Evolutionary conservation across 139 green algal species (phyloP).

Genomic region (Zygnema circumcarinatum): DNA sequence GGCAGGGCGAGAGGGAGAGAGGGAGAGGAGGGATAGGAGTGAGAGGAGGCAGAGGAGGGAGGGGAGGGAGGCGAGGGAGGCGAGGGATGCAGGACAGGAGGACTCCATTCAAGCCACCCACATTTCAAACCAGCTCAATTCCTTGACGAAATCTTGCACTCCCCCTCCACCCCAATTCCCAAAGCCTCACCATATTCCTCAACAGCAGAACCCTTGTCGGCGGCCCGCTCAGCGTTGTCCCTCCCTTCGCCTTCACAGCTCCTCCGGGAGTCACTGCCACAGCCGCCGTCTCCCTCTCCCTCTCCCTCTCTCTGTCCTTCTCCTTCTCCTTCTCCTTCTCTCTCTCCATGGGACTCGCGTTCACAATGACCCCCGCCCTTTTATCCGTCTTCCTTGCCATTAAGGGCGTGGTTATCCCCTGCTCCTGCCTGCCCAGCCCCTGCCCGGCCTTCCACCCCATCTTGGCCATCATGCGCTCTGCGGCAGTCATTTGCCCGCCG

Average conservation of each 20-base stretch:
- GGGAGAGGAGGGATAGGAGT: too few species aligned
- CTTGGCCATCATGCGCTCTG: conserved; percentile 91
- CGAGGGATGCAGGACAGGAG: too few species aligned
- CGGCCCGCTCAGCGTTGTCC: conserved; percentile 49
- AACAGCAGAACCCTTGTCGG: conserved; percentile 73
- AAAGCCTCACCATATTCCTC: conserved; percentile 79
- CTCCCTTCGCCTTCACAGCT: conserved; percentile 15
- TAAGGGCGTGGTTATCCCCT: conserved; percentile 90
- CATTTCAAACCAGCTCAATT: too few species aligned
- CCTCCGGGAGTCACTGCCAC: neutral
- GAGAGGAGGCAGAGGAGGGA: too few species aligned
- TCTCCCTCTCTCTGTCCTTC: neutral
- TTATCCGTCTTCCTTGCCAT: conserved; percentile 79
- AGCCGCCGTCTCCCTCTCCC: neutral
- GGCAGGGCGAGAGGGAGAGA: too few species aligned
- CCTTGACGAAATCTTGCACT: too few species aligned
- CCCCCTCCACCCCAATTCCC: too few species aligned
- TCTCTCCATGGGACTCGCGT: conserved; percentile 53
- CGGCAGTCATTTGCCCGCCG: conserved; percentile 66
- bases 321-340: neutral
- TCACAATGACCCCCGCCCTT: conserved; percentile 78
- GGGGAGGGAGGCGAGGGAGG: too few species aligned
- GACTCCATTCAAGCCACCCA: too few species aligned
- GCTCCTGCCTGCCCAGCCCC: conserved; percentile 74
- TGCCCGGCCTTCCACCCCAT: conserved; percentile 95